Evolutionary conservation across 768 basidiomycete species (phyloP), one percentile per base, ranked within the genome.

Genomic region (Crepidotus variabilis): DNA sequence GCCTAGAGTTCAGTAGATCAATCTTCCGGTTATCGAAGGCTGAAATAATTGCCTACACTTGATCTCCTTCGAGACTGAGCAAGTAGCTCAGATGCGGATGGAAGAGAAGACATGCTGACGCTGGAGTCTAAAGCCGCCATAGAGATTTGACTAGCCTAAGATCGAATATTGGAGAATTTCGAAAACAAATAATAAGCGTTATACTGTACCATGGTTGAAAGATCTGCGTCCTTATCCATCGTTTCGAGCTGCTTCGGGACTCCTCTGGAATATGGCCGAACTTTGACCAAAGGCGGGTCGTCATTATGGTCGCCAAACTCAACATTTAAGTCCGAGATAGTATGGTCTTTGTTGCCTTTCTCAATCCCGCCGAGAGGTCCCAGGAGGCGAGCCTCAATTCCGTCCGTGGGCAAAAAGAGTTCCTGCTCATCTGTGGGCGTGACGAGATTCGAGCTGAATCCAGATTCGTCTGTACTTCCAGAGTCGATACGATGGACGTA

Each of bases 401-500:
- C 65, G 51, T 50, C 48, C 2, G 28, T 51, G 18, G 22, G 24
- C 2, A 35, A 18, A 14, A 54, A 46, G n/a, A 47, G 55, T 28
- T 69, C 61, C 14, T 55, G 22, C 55, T 75, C 75, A 52, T 78
- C 76, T 5, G 67, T 67, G 13, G 78, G 78, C 28, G 78, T 79
- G 20, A 72, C 72, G 1, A 79, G 65, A 34, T 64, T 67, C 7
- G 77, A 78, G 11, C 67, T 69, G 54, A 78, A 75, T 0, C 75
- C 71, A 45, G 78, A 77, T 35, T 79, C 76, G 49, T 71, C 66
- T 2, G 78, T 77, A 51, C 70, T 66, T 34, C 65, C 69, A 24
- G 77, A 77, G 55, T 74, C 66, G 21, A 67, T 57, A 48, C 72
- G 69, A 5, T 11, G 13, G 11, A 43, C 39, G 13, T 43, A 43